Evolutionary conservation across 257 asterid species (phyloP).

Genomic region (Leptodermis oblonga): DNA sequence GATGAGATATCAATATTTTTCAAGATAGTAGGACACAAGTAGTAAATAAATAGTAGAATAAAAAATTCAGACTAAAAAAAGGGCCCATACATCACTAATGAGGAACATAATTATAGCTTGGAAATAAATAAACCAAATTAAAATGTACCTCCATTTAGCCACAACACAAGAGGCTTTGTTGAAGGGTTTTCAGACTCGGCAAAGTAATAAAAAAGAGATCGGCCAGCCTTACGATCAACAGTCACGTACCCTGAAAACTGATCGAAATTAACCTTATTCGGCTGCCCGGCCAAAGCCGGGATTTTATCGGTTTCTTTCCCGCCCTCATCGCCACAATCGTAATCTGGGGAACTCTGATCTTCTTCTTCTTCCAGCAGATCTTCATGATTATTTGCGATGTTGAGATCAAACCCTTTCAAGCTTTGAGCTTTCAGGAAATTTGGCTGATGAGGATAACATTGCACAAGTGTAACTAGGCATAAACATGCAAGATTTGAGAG

Average conservation of each 20-base stretch:
- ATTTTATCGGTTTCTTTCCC: conserved; percentile 16
- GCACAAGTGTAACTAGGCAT: conserved; percentile 5
- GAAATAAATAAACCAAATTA: too few relatives aligned
- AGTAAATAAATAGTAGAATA: too few relatives aligned
- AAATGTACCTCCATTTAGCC: conserved; percentile 39
- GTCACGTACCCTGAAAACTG: conserved; percentile 39
- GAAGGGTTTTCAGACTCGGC: conserved; percentile 28
- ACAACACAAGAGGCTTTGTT: conserved; percentile 33
- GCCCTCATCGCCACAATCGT: too few relatives aligned
- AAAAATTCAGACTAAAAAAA: too few relatives aligned
- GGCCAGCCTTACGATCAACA: conserved; percentile 21
- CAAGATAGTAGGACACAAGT: too few relatives aligned
- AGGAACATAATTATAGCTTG: too few relatives aligned
- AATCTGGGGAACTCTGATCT: not conserved
- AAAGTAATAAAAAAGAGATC: conserved; percentile 35
- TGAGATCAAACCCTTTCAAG: not conserved
- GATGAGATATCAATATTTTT: too few relatives aligned
- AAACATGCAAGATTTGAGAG: not conserved
- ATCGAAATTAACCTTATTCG: conserved; percentile 24
- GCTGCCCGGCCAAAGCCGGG: conserved; percentile 32
- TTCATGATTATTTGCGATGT: conserved; percentile 16
- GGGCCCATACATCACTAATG: too few relatives aligned
- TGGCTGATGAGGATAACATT: not conserved
- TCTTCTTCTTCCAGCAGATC: not conserved
- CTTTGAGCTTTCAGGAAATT: not conserved